Conservation (phyloP, 140 eudicot genomes). For the Anethum foeniculum region DNA sequence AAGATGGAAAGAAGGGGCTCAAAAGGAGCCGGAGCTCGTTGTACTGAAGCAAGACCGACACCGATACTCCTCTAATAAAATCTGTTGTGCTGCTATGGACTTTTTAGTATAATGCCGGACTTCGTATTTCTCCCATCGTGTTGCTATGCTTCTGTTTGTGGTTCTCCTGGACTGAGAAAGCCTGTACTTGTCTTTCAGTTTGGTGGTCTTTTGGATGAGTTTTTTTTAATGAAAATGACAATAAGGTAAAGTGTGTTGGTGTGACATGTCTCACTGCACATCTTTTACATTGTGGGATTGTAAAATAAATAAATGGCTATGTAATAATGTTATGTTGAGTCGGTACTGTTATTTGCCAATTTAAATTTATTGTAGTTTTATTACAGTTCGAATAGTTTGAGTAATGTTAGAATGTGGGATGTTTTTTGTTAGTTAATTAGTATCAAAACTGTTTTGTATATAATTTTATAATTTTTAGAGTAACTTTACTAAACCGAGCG, state of each 20-base stretch:
- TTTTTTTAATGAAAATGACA: neutral
- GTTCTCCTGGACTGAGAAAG: neutral
- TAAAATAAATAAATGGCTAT: neutral
- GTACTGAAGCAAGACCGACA: neutral
- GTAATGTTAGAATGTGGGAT: too few species aligned
- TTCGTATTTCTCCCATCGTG: too few species aligned
- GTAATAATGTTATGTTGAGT: neutral
- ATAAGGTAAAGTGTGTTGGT: neutral
- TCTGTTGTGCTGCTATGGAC: neutral
- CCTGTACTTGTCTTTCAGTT: neutral
- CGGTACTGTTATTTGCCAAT: too few species aligned
- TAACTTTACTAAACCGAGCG: too few species aligned
- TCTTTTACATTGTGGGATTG: neutral
- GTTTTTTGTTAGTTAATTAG: too few species aligned
- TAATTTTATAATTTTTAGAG: too few species aligned
- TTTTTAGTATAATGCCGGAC: neutral
- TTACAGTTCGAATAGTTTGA: too few species aligned
- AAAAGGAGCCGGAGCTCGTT: neutral
- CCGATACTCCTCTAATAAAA: too few species aligned
- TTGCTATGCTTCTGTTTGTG: neutral
- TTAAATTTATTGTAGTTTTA: too few species aligned
- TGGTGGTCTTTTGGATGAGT: neutral
- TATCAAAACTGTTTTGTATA: too few species aligned
- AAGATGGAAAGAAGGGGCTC: neutral
- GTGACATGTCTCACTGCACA: neutral